These are phyloP conservation scores for Phytopythium vexans DNA, from an alignment of 352 stramenopile species.

Conservation along the genomic window DNA sequence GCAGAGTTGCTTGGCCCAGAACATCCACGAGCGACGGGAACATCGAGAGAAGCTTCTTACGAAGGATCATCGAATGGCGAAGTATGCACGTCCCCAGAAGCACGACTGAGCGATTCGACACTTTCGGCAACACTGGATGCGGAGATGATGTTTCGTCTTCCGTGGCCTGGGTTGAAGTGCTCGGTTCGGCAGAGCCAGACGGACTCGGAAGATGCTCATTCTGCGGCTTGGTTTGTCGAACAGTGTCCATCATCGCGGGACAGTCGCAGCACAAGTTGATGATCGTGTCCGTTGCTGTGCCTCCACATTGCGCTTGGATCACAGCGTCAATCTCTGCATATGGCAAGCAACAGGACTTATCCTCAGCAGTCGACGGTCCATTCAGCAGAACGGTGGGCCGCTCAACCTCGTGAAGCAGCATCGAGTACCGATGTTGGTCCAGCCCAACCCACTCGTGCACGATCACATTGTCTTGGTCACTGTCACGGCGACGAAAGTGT, in stretches of 20 bases:
- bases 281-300: slow-evolving; percentile 3
- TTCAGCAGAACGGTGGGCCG: neutral
- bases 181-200: neutral
- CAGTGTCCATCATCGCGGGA: neutral
- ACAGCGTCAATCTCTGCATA: slow-evolving; percentile 7
- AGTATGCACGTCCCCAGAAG: slow-evolving; percentile 25
- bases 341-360: slow-evolving; percentile 10
- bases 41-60: slow-evolving; percentile 19
- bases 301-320: slow-evolving; percentile 3
- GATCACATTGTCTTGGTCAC: slow-evolving; percentile 1
- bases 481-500: slow-evolving; percentile 2
- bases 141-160: neutral
- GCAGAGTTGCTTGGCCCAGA: slow-evolving; percentile 11
- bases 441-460: slow-evolving; percentile 15
- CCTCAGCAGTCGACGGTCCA: slow-evolving; percentile 1
- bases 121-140: neutral
- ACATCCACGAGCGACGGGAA: slow-evolving; percentile 12
- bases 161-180: neutral
- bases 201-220: neutral
- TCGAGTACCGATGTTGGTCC: slow-evolving; percentile 14
- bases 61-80: slow-evolving; percentile 23
- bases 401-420: slow-evolving; percentile 19
- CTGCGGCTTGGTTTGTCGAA: neutral
- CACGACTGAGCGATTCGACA: neutral
- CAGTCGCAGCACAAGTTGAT: slow-evolving; percentile 20